These are phyloP conservation scores for Colletotrichum spaethianum DNA, from an alignment of 2,329 filamentous ascomycete species.

Conservation along the genomic window DNA sequence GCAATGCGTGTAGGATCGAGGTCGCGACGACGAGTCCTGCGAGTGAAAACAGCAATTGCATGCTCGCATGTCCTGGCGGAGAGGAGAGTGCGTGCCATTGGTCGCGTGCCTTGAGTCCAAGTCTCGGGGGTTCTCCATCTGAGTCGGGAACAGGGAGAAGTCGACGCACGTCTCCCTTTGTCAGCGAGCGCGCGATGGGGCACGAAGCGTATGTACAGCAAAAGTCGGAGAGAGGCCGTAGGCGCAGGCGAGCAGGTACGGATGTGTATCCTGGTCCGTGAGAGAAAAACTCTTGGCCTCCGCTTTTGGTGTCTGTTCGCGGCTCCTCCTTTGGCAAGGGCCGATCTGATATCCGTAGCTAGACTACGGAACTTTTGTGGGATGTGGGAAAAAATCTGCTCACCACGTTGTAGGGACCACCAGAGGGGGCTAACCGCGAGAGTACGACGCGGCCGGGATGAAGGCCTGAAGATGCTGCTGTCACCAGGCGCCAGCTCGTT, in stretches of 20 bases:
- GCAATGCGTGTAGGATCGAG: constrained; percentile 21
- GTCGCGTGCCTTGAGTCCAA: not conserved
- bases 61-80: not conserved
- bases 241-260: not conserved
- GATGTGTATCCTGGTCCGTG: constrained; percentile 11
- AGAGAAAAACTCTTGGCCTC: not conserved
- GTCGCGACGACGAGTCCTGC: constrained; percentile 10
- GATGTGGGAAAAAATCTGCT: constrained; percentile 25
- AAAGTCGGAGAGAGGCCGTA: not conserved
- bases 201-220: not conserved
- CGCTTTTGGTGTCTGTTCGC: constrained; percentile 25
- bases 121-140: not conserved
- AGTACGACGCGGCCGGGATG: constrained; percentile 5
- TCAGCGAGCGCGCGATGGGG: not conserved
- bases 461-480: not conserved
- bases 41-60: not conserved
- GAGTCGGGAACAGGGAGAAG: not conserved
- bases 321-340: constrained; percentile 14
- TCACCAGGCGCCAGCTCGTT: not conserved
- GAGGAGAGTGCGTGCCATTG: not conserved
- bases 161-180: not conserved
- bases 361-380: not conserved
- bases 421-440: constrained; percentile 12
- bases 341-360: constrained; percentile 18
- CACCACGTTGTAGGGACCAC: constrained; percentile 25